Conservation (phyloP, 2,329 filamentous ascomycete species). For the Microdochium paspali region DNA sequence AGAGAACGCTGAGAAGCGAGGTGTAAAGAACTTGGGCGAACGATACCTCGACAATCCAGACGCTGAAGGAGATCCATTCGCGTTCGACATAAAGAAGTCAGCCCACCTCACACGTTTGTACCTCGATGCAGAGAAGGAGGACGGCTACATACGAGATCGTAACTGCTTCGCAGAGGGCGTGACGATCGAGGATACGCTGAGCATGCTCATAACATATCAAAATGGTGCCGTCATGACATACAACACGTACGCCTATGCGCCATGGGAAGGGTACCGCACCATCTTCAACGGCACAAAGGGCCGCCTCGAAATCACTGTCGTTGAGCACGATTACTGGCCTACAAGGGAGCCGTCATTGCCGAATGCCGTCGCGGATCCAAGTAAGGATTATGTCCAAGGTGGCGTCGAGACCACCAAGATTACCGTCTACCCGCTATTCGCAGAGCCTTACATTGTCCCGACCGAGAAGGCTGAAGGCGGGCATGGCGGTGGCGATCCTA, state of each 20-base stretch:
- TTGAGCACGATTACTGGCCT: constrained; percentile 33
- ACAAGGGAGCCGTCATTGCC: constrained; percentile 27
- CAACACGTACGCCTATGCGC: constrained; percentile 32
- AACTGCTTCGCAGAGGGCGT: constrained; percentile 38
- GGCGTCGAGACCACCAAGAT: constrained; percentile 24
- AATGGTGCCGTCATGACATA: constrained; percentile 35
- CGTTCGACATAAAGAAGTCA: constrained; percentile 29
- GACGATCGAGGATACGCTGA: constrained; percentile 38
- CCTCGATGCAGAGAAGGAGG: constrained; percentile 37
- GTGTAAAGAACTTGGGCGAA: constrained; percentile 27
- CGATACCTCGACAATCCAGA: constrained; percentile 27
- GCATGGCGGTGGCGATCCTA: constrained; percentile 36
- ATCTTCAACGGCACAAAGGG: constrained; percentile 33
- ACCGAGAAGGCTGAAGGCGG: constrained; percentile 28
- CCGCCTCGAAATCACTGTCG: constrained; percentile 34
- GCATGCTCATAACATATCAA: constrained; percentile 31
- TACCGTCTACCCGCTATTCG: constrained; percentile 30
- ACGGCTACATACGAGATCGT: constrained; percentile 36
- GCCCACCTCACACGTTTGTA: constrained; percentile 32
- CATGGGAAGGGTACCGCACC: constrained; percentile 32
- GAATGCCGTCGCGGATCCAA: constrained; percentile 4
- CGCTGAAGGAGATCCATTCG: constrained; percentile 32
- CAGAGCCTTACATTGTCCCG: constrained; percentile 29
- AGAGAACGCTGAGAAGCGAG: constrained; percentile 35
- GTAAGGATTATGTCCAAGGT: constrained; percentile 21